These are phyloP conservation scores for Thermochaetoides thermophila DNA, from an alignment of 495 filamentous ascomycete genomes.

Conservation along the genomic window DNA sequence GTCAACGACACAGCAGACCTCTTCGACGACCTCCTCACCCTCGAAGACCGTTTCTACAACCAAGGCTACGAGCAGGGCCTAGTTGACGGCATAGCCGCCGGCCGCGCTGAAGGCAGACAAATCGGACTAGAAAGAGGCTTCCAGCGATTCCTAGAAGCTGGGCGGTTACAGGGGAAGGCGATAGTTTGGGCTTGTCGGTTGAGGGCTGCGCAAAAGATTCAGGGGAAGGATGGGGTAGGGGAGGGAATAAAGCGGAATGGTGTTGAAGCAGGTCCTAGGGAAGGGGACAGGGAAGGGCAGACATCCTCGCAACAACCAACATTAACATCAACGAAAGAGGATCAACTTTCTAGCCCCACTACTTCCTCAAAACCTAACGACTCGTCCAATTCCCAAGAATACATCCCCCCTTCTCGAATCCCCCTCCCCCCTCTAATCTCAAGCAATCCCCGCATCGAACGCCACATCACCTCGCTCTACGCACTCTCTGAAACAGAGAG, in stretches of 20 bases:
- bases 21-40: constrained; percentile 56
- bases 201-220: constrained; percentile 9
- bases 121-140: constrained; percentile 90
- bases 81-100: constrained; percentile 63
- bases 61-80: constrained; percentile 67
- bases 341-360: too few species aligned
- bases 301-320: too few species aligned
- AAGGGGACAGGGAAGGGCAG: not conserved
- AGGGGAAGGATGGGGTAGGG: not conserved
- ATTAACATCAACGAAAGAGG: too few species aligned
- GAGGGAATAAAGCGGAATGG: not conserved
- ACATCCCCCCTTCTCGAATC: constrained; percentile 18
- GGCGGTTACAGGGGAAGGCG: constrained; percentile 65
- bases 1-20: constrained; percentile 32
- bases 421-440: constrained; percentile 24
- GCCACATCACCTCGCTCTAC: constrained; percentile 56
- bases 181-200: constrained; percentile 55
- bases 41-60: constrained; percentile 76
- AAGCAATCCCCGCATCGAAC: constrained; percentile 48
- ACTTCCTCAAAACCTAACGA: too few species aligned
- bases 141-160: constrained; percentile 72
- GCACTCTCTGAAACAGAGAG: constrained; percentile 69
- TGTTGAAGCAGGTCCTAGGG: not conserved
- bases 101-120: constrained; percentile 71
- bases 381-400: too few species aligned